Evolutionary conservation across 352 stramenopile species (phyloP), one percentile per base, ranked within the genome.

Genomic region (Thalassiosira mediterranea): DNA sequence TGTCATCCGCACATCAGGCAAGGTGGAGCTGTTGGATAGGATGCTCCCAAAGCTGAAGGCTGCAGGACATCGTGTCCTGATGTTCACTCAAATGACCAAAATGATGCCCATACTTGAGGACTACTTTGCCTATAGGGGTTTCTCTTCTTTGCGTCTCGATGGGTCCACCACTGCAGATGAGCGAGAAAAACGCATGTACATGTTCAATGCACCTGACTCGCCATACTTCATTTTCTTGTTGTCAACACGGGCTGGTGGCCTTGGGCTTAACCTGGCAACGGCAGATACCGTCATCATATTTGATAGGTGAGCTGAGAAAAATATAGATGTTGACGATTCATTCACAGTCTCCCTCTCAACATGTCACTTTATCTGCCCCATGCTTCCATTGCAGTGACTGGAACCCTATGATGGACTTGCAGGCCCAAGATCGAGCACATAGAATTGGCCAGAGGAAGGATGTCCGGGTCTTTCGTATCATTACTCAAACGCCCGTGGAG

Each of bases 31-130:
- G 29, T 85, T 99, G 37, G 96, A 99, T 85, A 95, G 94, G 46
- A 96, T 99, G 74, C 82, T 99, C 15, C 95, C 94, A 2, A 96
- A 97, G 63, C 87, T 99, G n/a, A 98, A 98, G 67, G 91, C 90
- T 10, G 96, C 91, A 11, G 93, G 94, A 4, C 96, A 99, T 72
- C 90, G 97, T 21, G 95, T 99, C 23, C 86, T 99, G 15, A 98
- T 99, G 79, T 99, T 99, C 81, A 99, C 95, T n/a, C 97, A 99
- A 83, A 99, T 99, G 97, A 99, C 97, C 44, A 96, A 96, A 31
- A 97, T 99, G 86, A 97, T 99, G 89, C 96, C 98, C 54, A 98
- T 99, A 76, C 68, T 99, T 19, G 97, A 99, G 79, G 97, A 99
- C 84, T 99, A 99, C 78, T 97, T 99, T 92, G 87, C 91, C 0